Evolutionary conservation across 768 basidiomycete genomes (phyloP).

Genomic region (Boletus coccyginus): DNA sequence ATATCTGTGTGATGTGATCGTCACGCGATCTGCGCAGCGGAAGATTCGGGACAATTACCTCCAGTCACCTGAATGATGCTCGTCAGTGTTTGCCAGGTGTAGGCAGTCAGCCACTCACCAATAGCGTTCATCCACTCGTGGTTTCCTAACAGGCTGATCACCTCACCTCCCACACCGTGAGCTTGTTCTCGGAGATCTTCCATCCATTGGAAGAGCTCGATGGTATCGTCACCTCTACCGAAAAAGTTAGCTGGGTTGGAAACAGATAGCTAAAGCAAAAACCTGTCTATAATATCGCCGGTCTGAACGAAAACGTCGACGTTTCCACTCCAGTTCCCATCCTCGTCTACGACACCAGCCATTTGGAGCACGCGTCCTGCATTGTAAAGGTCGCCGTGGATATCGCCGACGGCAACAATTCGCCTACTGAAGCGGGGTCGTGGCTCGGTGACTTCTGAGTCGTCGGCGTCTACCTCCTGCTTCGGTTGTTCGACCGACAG

Average conservation of each 20-base stretch:
- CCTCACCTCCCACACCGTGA: conserved; percentile 57
- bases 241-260: conserved; percentile 9
- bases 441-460: conserved; percentile 19
- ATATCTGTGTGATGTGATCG: conserved; percentile 50
- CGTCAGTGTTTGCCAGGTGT: conserved; percentile 6
- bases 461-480: conserved; percentile 2
- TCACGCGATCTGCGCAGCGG: conserved; percentile 3
- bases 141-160: conserved; percentile 85
- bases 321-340: conserved; percentile 77
- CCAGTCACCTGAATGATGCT: conserved; percentile 67
- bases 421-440: conserved; percentile 38
- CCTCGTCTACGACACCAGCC: conserved; percentile 69
- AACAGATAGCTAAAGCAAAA: conserved; percentile 15
- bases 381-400: conserved; percentile 87
- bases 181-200: conserved; percentile 80
- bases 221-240: conserved; percentile 83
- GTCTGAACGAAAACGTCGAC: conserved; percentile 91
- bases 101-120: conserved; percentile 38
- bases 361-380: conserved; percentile 78
- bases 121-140: conserved; percentile 96
- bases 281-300: conserved; percentile 94
- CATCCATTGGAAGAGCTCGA: conserved; percentile 81
- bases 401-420: conserved; percentile 87
- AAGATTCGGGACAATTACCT: conserved; percentile 43
- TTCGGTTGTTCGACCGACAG: conserved; percentile 4